These are phyloP conservation scores for Pythium biforme DNA, from an alignment of 352 stramenopile genomes.

Conservation along the genomic window DNA sequence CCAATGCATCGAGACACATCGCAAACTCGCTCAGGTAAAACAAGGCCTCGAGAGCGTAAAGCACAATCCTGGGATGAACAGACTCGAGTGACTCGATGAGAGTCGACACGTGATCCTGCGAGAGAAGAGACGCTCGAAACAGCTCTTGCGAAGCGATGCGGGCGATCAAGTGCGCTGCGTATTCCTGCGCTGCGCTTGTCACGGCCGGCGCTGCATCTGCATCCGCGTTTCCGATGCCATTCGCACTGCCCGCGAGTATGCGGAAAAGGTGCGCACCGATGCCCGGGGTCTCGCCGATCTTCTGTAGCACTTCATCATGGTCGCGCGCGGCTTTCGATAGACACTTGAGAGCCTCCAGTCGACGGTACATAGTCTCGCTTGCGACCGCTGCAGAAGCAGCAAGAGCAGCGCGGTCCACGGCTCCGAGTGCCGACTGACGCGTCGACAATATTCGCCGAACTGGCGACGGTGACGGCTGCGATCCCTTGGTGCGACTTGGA, in stretches of 20 bases:
- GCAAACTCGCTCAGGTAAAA: constrained; percentile 58
- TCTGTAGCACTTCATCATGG: constrained; percentile 69
- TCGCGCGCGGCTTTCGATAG: constrained; percentile 47
- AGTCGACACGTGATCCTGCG: constrained; percentile 49
- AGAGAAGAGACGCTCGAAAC: constrained; percentile 48
- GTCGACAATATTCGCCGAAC: constrained; percentile 19
- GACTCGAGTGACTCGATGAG: constrained; percentile 77
- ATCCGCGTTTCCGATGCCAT: not conserved
- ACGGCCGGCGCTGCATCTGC: not conserved
- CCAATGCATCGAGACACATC: constrained; percentile 61
- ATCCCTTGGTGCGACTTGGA: not conserved
- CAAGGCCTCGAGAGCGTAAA: constrained; percentile 57
- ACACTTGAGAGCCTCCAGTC: constrained; percentile 67
- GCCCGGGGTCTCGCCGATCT: constrained; percentile 46
- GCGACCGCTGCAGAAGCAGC: constrained; percentile 3
- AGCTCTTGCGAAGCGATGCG: constrained; percentile 51
- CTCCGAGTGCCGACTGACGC: constrained; percentile 17
- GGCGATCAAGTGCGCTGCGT: constrained; percentile 62
- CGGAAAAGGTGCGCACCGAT: constrained; percentile 49
- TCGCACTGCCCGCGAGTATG: constrained; percentile 23
- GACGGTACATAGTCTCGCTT: constrained; percentile 26
- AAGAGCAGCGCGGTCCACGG: constrained; percentile 11
- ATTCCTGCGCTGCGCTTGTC: constrained; percentile 37
- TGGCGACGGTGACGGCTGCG: not conserved
- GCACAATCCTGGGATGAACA: constrained; percentile 61